Conservation (phyloP, 345 rosid genomes). For the Ailanthus altissimus region DNA sequence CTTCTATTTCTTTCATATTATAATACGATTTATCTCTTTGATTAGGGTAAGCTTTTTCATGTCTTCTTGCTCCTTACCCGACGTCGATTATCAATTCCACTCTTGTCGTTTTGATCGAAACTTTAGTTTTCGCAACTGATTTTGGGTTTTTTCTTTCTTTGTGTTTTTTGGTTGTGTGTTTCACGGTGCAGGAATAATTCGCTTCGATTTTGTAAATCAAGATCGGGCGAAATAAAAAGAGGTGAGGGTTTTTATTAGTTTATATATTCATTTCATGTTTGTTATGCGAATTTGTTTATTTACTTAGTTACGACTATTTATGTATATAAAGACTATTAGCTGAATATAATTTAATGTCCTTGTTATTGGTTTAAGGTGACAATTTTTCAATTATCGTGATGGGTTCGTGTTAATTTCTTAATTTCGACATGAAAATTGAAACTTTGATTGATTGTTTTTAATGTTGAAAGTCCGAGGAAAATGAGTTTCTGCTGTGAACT, state of each 20-base stretch:
- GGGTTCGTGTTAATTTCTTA: background rate
- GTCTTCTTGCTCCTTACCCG: background rate
- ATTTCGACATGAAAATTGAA: background rate
- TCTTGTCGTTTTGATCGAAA: background rate
- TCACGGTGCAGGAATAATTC: conserved; percentile 18
- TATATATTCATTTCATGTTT: background rate
- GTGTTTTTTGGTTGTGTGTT: background rate
- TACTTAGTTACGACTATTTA: background rate
- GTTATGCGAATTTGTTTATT: background rate
- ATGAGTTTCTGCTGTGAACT: background rate
- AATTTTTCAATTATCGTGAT: background rate
- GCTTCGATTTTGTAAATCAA: conserved; percentile 24
- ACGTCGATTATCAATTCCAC: background rate
- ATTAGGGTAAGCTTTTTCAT: conserved; percentile 4
- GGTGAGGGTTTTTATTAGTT: conserved; percentile 18
- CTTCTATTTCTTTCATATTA: conserved; percentile 7
- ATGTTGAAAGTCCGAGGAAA: background rate
- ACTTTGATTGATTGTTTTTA: background rate
- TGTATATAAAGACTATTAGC: background rate
- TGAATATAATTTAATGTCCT: background rate
- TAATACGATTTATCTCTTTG: background rate
- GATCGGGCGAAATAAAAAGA: conserved; percentile 24
- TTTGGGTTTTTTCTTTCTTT: conserved; percentile 2
- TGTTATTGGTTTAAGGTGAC: background rate
- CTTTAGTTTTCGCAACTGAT: conserved; percentile 5